Base-by-base conservation (phyloP, 140 eudicot genomes). In the Anethum foeniculum region DNA sequence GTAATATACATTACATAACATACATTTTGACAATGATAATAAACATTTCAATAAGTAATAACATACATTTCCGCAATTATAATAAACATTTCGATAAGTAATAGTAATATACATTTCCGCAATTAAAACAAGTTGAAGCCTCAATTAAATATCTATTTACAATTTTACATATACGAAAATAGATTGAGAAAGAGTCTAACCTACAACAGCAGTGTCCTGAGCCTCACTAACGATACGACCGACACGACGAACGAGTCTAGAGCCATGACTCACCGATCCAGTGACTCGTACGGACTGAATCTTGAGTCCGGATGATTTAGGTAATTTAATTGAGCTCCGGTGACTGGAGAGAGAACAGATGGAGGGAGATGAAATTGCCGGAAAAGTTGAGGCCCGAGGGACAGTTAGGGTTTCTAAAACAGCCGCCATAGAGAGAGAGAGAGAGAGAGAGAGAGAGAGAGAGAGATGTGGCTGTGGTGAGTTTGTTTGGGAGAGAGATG, bases 151-250 rank as follows among this genome's bases (percentile, higher is more conserved):
- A 51, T 51, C 58, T 51, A 9, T 9, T 19, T 51, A 15, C 58
- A 51, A 4, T 51, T 51, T 39, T 39, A 39, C 4, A 3, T 39
- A 39, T 39, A 39, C 43, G 43, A 39, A 39, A 39, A 39, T 2
- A 39, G 38, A 75, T 21, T 30, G 49, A 0, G 2, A 62, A 68
- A 41, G 77, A 60, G 67, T 52, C 77, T 67, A 75, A 92, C 97
- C 95, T 85, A 85, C 82, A 46, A 88, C 93, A 44, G 96, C 89
- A 10, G 97, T 89, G 36, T 87, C 88, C 81, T 87, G 93, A 38
- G 97, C 95, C 83, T 92, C 97, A 76, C 95, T 90, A 16, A 87
- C 89, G 82, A 92, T 86, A 28, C 90, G 88, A 64, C 85, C 90
- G 15, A 81, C 90, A 77, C 91, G 92, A 51, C 85, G 84, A 79